A percentile compares a stretch with the other conserved stretches of the same genome.
These are phyloP conservation scores for Hypocrella siamensis DNA, from an alignment of 2,329 filamentous ascomycete species.

Conservation along the genomic window DNA sequence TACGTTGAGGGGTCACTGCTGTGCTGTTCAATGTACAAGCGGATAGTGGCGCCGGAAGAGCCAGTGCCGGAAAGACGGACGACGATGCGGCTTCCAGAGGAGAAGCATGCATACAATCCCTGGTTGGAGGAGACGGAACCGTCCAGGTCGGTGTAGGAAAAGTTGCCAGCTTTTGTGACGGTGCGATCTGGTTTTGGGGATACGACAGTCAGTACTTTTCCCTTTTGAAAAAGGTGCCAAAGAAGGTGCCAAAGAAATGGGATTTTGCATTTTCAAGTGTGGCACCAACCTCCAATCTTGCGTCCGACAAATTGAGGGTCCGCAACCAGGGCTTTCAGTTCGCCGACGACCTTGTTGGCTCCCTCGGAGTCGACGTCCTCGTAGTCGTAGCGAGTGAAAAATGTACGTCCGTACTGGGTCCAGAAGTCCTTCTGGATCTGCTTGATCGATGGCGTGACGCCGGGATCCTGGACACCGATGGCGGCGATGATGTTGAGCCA, in stretches of 20 bases:
- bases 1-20: constrained; percentile 68
- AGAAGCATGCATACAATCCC: constrained; percentile 87
- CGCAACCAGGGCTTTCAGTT: constrained; percentile 64
- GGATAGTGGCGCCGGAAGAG: constrained; percentile 88
- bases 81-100: constrained; percentile 86
- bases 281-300: constrained; percentile 60
- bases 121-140: constrained; percentile 92
- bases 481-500: constrained; percentile 99
- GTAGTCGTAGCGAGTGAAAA: constrained; percentile 99
- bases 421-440: constrained; percentile 97
- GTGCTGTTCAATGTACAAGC: constrained; percentile 94
- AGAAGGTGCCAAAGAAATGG: background rate
- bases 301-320: constrained; percentile 66
- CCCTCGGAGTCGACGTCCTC: constrained; percentile 86
- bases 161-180: constrained; percentile 82
- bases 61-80: constrained; percentile 91
- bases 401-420: constrained; percentile 88
- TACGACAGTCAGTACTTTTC: constrained; percentile 3
- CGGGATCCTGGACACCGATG: constrained; percentile 67
- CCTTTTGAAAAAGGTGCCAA: too few relatives aligned
- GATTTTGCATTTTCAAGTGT: too few relatives aligned
- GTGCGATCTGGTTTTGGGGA: constrained; percentile 47
- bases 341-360: constrained; percentile 76
- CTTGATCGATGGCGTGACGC: constrained; percentile 76
- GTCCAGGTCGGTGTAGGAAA: constrained; percentile 97